Evolutionary conservation across 352 stramenopile genomes (phyloP).

Genomic region (Peronosclerospora sorghi): DNA sequence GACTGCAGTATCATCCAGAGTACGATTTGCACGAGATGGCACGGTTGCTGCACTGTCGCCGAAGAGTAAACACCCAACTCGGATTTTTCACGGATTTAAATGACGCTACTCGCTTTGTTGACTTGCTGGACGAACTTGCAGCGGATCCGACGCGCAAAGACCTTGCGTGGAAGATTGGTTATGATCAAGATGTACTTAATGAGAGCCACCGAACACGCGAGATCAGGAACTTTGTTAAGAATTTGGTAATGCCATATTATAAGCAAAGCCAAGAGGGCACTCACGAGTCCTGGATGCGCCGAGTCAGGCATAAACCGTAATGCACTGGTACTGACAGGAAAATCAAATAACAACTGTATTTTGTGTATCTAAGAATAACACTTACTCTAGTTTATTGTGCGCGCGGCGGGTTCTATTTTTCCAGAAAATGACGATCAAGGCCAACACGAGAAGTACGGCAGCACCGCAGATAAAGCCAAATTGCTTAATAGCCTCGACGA

Average conservation of each 20-base stretch:
- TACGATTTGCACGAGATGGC: conserved; percentile 73
- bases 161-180: conserved; percentile 49
- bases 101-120: conserved; percentile 35
- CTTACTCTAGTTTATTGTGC: conserved; percentile 27
- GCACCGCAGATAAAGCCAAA: conserved; percentile 37
- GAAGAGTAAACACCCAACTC: conserved; percentile 44
- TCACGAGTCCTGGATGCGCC: conserved; percentile 1
- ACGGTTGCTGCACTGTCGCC: conserved; percentile 52
- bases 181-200: conserved; percentile 61
- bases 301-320: conserved; percentile 9
- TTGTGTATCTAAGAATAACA: conserved; percentile 3
- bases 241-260: conserved; percentile 58
- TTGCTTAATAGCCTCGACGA: conserved; percentile 47
- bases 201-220: conserved; percentile 52
- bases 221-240: conserved; percentile 61
- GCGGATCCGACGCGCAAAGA: conserved; percentile 39
- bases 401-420: conserved; percentile 22
- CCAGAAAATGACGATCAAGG: conserved; percentile 36
- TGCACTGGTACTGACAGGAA: background rate
- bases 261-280: conserved; percentile 7
- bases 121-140: conserved; percentile 45
- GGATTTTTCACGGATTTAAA: conserved; percentile 51
- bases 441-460: conserved; percentile 30
- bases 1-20: conserved; percentile 66
- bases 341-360: conserved; percentile 10